Evolutionary conservation across 1,139 yeast species (phyloP), one percentile per base, ranked within the genome.

Genomic region (Candida dubliniensis): DNA sequence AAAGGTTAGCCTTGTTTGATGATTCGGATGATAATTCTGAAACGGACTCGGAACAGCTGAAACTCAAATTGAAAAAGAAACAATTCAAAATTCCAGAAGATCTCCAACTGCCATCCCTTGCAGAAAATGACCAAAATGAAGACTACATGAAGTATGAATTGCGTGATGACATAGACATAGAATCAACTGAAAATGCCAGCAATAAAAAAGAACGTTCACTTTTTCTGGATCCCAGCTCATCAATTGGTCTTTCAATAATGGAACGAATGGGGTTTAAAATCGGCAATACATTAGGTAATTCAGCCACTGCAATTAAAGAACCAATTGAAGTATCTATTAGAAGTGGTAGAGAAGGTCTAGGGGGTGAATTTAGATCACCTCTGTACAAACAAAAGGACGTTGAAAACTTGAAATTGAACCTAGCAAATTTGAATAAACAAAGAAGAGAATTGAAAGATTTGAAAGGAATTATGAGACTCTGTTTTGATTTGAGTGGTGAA

Each of bases 231-330:
- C 23, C 31, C 4, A 34, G 26, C 11, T 38, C 44, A 36, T 71
- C 79, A 0, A 67, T 72, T 38, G 85, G 82, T 0, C 61, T 77
- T 25, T 52, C 66, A 7, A 78, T 80, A 47, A 78, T 80, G 84
- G 63, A 69, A 49, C 72, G 67, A 53, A 79, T 80, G 84, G 85
- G 85, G 2, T 80, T 69, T 53, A 67, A 64, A 47, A 56, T 67
- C 2, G 83, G 81, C 9, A 63, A 67, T 10, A 50, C 71, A 0
- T 58, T 78, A 13, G 83, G 83, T 0, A 36, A 30, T 12, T 54
- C 38, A 14, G 44, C 49, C 60, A 56, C 36, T 56, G 54, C 49
- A 3, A 55, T 50, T 43, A 44, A 37, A 34, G 69, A 56, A 11
- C 60, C 59, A 2, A 46, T 55, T 11, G 60, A 30, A 38, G 47